Conservation (phyloP, 208 protist genomes). For the Trypanosoma brucei region DNA sequence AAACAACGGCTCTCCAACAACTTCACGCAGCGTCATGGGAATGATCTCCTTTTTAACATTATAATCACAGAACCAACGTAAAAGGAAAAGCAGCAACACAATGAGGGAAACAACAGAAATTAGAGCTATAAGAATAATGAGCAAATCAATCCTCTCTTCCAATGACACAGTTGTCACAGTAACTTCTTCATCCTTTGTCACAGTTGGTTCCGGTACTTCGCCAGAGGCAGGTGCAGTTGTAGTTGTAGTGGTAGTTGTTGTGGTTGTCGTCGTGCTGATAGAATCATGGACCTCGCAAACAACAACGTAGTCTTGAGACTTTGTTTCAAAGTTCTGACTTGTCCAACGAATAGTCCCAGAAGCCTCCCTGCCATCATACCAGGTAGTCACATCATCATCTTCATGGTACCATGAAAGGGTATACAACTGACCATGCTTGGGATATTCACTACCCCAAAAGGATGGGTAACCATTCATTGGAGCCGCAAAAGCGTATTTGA, state of each 20-base stretch:
- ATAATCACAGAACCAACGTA: no score
- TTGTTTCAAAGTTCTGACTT: not conserved
- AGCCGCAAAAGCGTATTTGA: not conserved
- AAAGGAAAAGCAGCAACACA: no score
- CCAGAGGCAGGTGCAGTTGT: no score
- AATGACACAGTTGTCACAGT: no score
- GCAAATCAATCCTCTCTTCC: no score
- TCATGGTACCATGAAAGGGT: not conserved
- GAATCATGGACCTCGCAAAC: not conserved
- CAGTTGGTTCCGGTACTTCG: no score
- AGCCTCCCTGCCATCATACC: not conserved
- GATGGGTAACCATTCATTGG: constrained; percentile 3
- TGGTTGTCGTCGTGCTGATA: not conserved
- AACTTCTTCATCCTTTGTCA: no score
- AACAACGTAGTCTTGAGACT: not conserved
- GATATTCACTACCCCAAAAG: not conserved
- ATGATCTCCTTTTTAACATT: no score
- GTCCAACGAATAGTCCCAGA: not conserved
- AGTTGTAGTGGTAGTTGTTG: not conserved
- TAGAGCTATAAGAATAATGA: no score
- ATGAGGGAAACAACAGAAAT: no score
- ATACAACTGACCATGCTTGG: not conserved
- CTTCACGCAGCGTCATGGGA: no score
- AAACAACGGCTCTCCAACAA: no score
- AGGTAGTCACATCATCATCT: not conserved